These are phyloP conservation scores for Podospora sp. DNA, from an alignment of 495 filamentous ascomycete genomes.

Conservation along the genomic window DNA sequence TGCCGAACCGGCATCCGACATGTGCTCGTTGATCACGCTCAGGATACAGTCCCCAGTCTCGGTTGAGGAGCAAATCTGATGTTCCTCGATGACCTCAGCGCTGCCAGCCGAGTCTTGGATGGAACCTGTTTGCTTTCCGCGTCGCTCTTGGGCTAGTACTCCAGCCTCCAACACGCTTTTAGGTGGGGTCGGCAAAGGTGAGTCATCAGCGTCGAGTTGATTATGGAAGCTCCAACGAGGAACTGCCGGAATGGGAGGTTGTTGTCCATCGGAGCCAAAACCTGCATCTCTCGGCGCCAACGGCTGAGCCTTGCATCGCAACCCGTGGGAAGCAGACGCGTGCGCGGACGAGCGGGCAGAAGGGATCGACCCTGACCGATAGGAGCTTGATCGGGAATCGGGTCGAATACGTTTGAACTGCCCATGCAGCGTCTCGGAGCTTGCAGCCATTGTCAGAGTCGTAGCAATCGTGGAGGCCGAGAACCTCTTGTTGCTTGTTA, in stretches of 20 bases:
- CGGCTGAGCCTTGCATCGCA: background rate
- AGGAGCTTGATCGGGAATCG: conserved; percentile 4
- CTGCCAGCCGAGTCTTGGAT: background rate
- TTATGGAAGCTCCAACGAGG: background rate
- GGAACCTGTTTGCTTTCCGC: background rate
- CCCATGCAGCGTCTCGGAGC: background rate
- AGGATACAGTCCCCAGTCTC: background rate
- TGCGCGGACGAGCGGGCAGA: background rate
- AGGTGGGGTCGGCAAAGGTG: background rate
- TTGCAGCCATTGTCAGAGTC: background rate
- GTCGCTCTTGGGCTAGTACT: background rate
- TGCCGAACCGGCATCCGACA: conserved; percentile 1
- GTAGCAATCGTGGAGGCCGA: background rate
- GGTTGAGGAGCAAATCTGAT: background rate
- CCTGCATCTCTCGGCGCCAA: background rate
- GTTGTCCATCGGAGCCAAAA: background rate
- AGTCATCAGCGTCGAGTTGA: background rate
- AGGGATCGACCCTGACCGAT: background rate
- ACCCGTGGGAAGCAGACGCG: background rate
- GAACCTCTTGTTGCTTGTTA: background rate
- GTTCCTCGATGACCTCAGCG: background rate
- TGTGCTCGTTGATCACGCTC: conserved; percentile 12
- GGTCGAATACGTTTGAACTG: conserved; percentile 7
- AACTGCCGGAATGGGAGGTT: background rate
- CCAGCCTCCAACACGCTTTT: conserved; percentile 2